Conservation (phyloP, 805 yeast genomes). For the Zygosaccharomyces kombuchaensis region DNA sequence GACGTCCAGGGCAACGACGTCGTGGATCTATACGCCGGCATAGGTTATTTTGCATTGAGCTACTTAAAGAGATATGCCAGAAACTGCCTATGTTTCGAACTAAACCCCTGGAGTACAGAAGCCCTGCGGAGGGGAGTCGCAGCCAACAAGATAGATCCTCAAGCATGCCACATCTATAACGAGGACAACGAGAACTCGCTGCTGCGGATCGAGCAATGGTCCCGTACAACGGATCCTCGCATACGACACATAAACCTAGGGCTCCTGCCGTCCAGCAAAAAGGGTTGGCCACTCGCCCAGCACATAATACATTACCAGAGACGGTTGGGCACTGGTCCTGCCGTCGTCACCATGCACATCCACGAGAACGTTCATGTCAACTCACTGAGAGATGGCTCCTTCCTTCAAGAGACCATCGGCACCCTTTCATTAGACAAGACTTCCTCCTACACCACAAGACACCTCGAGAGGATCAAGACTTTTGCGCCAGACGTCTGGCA, state of each 20-base stretch:
- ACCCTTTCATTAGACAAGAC: conserved; percentile 5
- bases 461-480: conserved; percentile 67
- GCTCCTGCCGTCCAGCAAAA: conserved; percentile 64
- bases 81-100: conserved; percentile 68
- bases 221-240: conserved; percentile 27
- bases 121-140: conserved; percentile 59
- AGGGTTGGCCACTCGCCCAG: conserved; percentile 53
- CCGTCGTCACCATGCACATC: conserved; percentile 47
- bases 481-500: conserved; percentile 89
- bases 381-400: conserved; percentile 34
- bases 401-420: conserved; percentile 8
- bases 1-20: conserved; percentile 42
- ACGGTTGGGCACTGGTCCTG: conserved; percentile 5
- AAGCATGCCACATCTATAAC: conserved; percentile 43
- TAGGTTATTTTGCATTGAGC: conserved; percentile 76
- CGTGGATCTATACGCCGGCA: conserved; percentile 76
- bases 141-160: conserved; percentile 38
- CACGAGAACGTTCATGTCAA: conserved; percentile 65
- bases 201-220: conserved; percentile 34
- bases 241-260: conserved; percentile 69
- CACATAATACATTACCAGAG: conserved; percentile 12
- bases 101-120: conserved; percentile 78
- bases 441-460: conserved; percentile 22
- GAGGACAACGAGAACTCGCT: conserved; percentile 58
- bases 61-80: conserved; percentile 54